Conservation (phyloP, 495 filamentous ascomycete genomes). For the Delitschia confertaspora region DNA sequence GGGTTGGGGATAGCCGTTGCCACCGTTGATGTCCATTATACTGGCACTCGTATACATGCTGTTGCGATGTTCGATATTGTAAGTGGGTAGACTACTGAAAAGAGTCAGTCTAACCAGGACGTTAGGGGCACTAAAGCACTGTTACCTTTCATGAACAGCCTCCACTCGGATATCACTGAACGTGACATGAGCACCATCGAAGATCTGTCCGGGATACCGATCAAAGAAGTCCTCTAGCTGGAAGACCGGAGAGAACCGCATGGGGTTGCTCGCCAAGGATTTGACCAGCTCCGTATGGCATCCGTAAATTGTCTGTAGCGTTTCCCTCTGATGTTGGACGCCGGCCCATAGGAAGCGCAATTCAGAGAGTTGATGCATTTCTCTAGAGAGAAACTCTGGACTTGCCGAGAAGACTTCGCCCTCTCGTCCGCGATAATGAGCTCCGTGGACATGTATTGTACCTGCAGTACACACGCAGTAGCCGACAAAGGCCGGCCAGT, state of each 20-base stretch:
- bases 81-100: constrained; percentile 13
- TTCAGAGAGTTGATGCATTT: constrained; percentile 70
- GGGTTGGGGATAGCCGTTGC: constrained; percentile 1
- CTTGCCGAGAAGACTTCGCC: constrained; percentile 56
- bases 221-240: constrained; percentile 83
- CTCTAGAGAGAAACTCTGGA: constrained; percentile 61
- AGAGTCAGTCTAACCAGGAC: background rate
- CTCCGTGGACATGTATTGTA: constrained; percentile 76
- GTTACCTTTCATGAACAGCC: constrained; percentile 29
- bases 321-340: constrained; percentile 69
- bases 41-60: constrained; percentile 20
- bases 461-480: constrained; percentile 77
- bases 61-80: constrained; percentile 25
- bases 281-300: constrained; percentile 68
- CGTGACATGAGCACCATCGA: constrained; percentile 49
- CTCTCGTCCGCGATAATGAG: constrained; percentile 62
- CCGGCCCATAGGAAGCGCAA: constrained; percentile 65
- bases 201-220: constrained; percentile 51
- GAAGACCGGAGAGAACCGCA: constrained; percentile 67
- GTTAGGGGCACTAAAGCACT: too few relatives aligned
- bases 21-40: constrained; percentile 5
- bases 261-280: constrained; percentile 52
- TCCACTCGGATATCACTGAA: constrained; percentile 33
- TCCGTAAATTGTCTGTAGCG: constrained; percentile 61
- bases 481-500: constrained; percentile 75